Conservation (phyloP, 768 basidiomycete genomes). For the Amanita molliuscula region DNA sequence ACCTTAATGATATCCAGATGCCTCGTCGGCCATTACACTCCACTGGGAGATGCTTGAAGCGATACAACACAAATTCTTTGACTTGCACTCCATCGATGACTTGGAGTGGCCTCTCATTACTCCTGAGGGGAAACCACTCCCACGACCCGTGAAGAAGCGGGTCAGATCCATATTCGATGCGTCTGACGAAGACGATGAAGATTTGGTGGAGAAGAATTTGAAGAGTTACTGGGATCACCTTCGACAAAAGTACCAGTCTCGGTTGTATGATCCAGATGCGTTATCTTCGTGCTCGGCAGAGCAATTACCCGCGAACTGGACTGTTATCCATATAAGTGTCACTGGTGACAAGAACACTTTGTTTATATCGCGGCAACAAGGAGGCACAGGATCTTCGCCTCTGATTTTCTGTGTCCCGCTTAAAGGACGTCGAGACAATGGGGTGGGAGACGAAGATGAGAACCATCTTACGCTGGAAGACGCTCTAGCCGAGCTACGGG, state of each 20-base stretch:
- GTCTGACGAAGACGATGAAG: slow-evolving; percentile 27
- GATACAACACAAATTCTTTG: slow-evolving; percentile 59
- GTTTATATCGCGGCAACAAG: slow-evolving; percentile 72
- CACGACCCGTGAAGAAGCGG: slow-evolving; percentile 14
- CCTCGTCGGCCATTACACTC: slow-evolving; percentile 66
- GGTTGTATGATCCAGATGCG: slow-evolving; percentile 27
- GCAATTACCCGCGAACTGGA: slow-evolving; percentile 69
- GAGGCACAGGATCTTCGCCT: slow-evolving; percentile 33
- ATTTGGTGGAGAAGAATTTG: slow-evolving; percentile 22
- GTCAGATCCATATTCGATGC: slow-evolving; percentile 10
- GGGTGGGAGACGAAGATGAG: slow-evolving; percentile 56
- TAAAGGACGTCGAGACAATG: slow-evolving; percentile 69
- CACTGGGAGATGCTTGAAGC: slow-evolving; percentile 81
- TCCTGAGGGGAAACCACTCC: slow-evolving; percentile 30
- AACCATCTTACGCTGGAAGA: slow-evolving; percentile 65
- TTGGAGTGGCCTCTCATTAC: slow-evolving; percentile 61
- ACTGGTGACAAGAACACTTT: slow-evolving; percentile 77
- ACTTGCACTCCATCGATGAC: slow-evolving; percentile 41
- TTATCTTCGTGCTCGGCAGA: slow-evolving; percentile 31
- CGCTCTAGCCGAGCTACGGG: slow-evolving; percentile 61
- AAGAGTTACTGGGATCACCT: slow-evolving; percentile 56
- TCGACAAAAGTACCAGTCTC: slow-evolving; percentile 41
- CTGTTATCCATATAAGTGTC: slow-evolving; percentile 72
- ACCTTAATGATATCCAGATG: slow-evolving; percentile 35
- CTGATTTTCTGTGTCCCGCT: slow-evolving; percentile 86